Evolutionary conservation across 2,329 filamentous ascomycete genomes (phyloP).

Genomic region (Madurella mycetomatis): DNA sequence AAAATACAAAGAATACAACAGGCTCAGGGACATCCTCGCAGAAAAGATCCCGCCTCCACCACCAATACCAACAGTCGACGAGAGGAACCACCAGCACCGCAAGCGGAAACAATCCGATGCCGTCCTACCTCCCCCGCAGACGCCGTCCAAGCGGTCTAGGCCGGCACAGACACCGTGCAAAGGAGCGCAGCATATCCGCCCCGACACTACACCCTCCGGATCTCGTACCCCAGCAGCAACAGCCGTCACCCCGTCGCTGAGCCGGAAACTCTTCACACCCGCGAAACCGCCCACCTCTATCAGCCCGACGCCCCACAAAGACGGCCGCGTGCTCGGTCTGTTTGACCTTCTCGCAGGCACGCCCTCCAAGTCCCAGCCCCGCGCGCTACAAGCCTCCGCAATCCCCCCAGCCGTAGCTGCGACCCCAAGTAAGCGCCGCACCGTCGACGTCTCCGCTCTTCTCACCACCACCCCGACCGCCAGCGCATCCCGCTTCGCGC

Average conservation of each 20-base stretch:
- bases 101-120: constrained; percentile 27
- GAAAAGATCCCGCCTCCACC: constrained; percentile 46
- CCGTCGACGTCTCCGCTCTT: background rate
- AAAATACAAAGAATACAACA: constrained; percentile 76
- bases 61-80: constrained; percentile 29
- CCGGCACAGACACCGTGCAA: constrained; percentile 30
- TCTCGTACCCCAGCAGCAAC: constrained; percentile 5
- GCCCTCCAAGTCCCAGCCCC: constrained; percentile 37
- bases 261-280: constrained; percentile 56
- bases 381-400: constrained; percentile 27
- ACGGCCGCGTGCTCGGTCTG: constrained; percentile 70
- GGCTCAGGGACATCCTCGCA: constrained; percentile 54
- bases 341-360: constrained; percentile 64
- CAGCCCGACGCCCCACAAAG: constrained; percentile 74
- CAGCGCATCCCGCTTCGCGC: no score
- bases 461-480: background rate
- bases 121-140: constrained; percentile 35
- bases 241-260: constrained; percentile 49
- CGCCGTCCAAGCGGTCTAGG: constrained; percentile 50
- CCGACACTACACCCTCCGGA: constrained; percentile 13
- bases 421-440: constrained; percentile 44
- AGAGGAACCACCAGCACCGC: constrained; percentile 39
- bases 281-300: constrained; percentile 53
- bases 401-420: constrained; percentile 15
- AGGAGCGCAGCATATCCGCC: constrained; percentile 17